Base-by-base conservation (phyloP, 768 basidiomycete species). In the Suillus spraguei region DNA sequence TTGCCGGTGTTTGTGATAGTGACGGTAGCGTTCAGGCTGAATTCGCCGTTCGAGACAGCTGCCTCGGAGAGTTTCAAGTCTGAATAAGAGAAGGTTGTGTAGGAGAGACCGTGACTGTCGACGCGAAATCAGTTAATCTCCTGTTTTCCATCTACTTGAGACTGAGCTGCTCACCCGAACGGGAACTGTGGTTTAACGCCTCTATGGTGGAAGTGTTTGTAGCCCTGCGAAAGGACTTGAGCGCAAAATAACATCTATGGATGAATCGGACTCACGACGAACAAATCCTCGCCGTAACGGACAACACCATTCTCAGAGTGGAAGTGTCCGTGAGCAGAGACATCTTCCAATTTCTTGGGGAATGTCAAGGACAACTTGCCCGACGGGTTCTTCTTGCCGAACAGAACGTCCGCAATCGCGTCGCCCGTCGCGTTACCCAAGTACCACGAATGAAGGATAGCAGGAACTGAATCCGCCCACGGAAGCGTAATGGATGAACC, bases 391-490 rank as follows among this genome's bases (percentile, higher is more conserved):
- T 87, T 85, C 66, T 85, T 85, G 53, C 93, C 93, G 60, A 92
- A 87, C 3, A 95, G 73, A 5, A 94, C 87, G 66, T 94, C 92
- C 11, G 90, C 91, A 54, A 95, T 89, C 32, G 91, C 91, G 54
- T 87, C 86, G 0, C 91, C 92, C 1, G 89, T 88, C 6, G 90
- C 85, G 70, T 95, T 94, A 7, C 93, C 93, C 44, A 92, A 84
- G 70, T 94, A 95, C 91, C 91, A 95, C 0, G 91, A 81, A 63
- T 95, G 93, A 16, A 93, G 81, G 64, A 94, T 79, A 1, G 86
- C 83, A 32, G 85, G 76, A 1, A 90, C 90, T 11, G 83, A 76
- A 63, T 87, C 82, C 10, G 82, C 82, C 93, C 93, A 95, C 5
- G 93, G 92, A 79, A 94, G 80, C 3, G 84, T 82, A 68, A 91